A percentile compares a stretch with the other conserved stretches of the same genome.
These are phyloP conservation scores for Pezizomycotina sp. DNA, from an alignment of 2,329 filamentous ascomycete species.

Conservation along the genomic window DNA sequence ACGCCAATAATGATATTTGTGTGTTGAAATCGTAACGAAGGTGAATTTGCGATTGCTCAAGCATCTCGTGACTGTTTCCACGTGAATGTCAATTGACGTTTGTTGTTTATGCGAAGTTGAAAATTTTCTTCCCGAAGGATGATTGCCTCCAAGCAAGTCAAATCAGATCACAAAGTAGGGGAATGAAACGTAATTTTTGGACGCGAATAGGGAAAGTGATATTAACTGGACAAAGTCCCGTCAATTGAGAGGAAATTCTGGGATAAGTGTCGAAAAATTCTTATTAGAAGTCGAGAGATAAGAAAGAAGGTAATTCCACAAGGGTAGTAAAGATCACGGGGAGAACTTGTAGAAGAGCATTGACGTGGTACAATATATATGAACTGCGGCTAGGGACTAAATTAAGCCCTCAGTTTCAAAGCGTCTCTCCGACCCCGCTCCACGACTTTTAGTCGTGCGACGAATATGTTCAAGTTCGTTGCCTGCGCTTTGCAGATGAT, in stretches of 20 bases:
- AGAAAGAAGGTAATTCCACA: too few species aligned
- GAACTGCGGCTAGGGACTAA: neutral
- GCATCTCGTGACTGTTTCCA: constrained; percentile 11
- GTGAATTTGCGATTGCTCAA: constrained; percentile 3
- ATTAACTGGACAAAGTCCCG: too few species aligned
- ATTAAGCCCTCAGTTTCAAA: constrained; percentile 15
- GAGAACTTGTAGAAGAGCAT: neutral
- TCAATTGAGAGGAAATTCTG: too few species aligned
- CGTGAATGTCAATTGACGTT: constrained; percentile 14
- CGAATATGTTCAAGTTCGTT: constrained; percentile 16
- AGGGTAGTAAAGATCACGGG: too few species aligned
- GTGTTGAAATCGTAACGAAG: neutral
- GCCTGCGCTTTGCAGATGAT: constrained; percentile 9
- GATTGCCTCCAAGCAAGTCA: constrained; percentile 15
- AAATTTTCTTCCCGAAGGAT: constrained; percentile 11
- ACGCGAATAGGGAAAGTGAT: too few species aligned
- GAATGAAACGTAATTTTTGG: too few species aligned
- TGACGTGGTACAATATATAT: neutral
- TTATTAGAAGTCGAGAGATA: too few species aligned
- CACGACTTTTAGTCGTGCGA: constrained; percentile 16
- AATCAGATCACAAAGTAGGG: constrained; percentile 18
- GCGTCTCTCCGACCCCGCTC: constrained; percentile 15
- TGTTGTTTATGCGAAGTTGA: constrained; percentile 10
- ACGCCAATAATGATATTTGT: constrained; percentile 1
- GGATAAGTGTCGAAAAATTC: too few species aligned